A percentile compares a stretch with the other conserved stretches of the same genome.
phyloP scores from a whole-genome alignment of 352 stramenopile genomes.

The Pythium plurisporium region DNA sequence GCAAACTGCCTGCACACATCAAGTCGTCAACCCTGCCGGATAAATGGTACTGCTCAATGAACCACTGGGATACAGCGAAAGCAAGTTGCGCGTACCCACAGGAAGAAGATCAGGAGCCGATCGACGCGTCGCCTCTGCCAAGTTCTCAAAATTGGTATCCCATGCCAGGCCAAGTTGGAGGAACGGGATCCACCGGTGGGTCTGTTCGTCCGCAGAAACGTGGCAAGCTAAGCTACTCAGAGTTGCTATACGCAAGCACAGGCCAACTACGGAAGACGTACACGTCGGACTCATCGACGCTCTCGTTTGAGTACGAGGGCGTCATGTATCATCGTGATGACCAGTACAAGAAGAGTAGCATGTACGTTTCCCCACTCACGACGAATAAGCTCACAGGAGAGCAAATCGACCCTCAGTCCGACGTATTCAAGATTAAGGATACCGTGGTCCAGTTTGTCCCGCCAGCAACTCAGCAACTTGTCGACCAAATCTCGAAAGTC shows the following conservation, averaged over 20 bases:
- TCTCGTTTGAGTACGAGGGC: conserved; percentile 75
- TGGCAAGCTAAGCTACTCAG: conserved; percentile 79
- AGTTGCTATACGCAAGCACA: conserved; percentile 75
- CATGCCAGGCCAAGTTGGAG: conserved; percentile 40
- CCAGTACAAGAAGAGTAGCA: conserved; percentile 77
- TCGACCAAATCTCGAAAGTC: conserved; percentile 44
- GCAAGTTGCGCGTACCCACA: conserved; percentile 69
- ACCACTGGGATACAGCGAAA: conserved; percentile 89
- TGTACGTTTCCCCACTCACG: conserved; percentile 60
- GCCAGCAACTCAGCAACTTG: conserved; percentile 9
- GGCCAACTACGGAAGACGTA: conserved; percentile 81
- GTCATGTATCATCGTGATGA: conserved; percentile 66
- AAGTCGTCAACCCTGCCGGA: conserved; percentile 91
- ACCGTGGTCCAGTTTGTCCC: conserved; percentile 7
- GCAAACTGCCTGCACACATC: conserved; percentile 89
- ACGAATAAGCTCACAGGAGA: conserved; percentile 25
- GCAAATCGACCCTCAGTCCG: conserved; percentile 13
- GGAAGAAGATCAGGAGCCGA: conserved; percentile 71
- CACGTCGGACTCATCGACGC: conserved; percentile 68
- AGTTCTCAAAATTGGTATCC: conserved; percentile 59
- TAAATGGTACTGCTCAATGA: conserved; percentile 96
- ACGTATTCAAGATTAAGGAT: conserved; percentile 9
- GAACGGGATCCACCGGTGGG: conserved; percentile 6
- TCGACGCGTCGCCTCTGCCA: conserved; percentile 39
- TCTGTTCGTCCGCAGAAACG: conserved; percentile 26